Evolutionary conservation across 2,329 filamentous ascomycete genomes (phyloP), one percentile per base, ranked within the genome.

Genomic region (Dothistroma pini): DNA sequence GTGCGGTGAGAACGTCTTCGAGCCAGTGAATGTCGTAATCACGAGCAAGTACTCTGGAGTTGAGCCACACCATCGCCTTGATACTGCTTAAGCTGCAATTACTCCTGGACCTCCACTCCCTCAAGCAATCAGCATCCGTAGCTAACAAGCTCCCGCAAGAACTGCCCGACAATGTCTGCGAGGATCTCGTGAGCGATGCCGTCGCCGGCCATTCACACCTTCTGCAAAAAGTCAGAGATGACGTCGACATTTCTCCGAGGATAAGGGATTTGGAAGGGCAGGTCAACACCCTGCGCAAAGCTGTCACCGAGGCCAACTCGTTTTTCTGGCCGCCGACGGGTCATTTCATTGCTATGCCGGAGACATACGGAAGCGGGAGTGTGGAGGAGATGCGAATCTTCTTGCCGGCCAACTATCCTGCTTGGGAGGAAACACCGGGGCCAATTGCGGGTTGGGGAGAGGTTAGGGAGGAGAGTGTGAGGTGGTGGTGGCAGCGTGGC

Each of bases 271-370:
- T 57, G n/a, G 57, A 62, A 47, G 34, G 21, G 3, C 60, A 62
- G 49, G 25, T 54, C 10, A 29, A 50, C 22, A 31, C 31, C 14
- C 8, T 58, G 48, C 52, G 54, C 32, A 21, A 38, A 10, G 25
- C 35, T 7, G 50, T 57, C 16, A 16, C 38, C 5, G 2, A 32
- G 35, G 14, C 12, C 16, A 60, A 60, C 21, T 19, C 19, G 14
- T n/a, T 55, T 41, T 62, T 62, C 60, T 62, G 60, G 60, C 57
- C 53, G 25, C 54, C 61, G 19, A 54, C 38, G 1, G 16, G 19
- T 12, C 9, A 35, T 35, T 31, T 62, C 16, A 34, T 22, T 22
- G 54, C 57, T 25, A n/a, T n/a, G 35, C 51, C 31, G 31, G 57
- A 47, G 22, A 48, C 22, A n/a, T 53, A 29, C 16, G 32, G 34